These are phyloP conservation scores for Caryocar brasiliense DNA, from an alignment of 441 rosid species.

Conservation along the genomic window DNA sequence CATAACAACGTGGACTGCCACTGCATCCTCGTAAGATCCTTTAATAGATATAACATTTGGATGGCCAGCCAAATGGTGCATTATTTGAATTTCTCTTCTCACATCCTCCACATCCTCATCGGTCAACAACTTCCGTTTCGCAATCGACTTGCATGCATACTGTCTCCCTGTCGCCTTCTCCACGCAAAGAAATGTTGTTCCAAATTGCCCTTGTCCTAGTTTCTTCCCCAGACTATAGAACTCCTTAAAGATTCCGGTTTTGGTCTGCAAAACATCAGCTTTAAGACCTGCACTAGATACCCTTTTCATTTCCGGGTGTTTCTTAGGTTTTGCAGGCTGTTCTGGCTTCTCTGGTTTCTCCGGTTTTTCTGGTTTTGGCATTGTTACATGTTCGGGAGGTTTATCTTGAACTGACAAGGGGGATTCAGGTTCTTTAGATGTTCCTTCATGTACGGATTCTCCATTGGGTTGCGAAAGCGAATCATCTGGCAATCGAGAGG, in stretches of 20 bases:
- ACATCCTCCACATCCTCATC: constrained; percentile 92
- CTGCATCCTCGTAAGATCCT: constrained; percentile 83
- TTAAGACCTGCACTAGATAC: constrained; percentile 79
- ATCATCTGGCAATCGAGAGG: constrained; percentile 37
- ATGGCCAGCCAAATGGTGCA: constrained; percentile 92
- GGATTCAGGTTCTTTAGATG: constrained; percentile 29
- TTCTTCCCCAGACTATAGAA: constrained; percentile 66
- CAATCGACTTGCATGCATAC: constrained; percentile 84
- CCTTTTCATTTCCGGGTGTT: constrained; percentile 58
- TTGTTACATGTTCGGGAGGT: constrained; percentile 55
- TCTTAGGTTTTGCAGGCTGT: constrained; percentile 37
- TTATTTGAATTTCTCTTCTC: constrained; percentile 84
- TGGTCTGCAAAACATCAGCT: constrained; percentile 58
- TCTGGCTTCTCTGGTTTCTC: constrained; percentile 11
- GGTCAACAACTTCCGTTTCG: constrained; percentile 76
- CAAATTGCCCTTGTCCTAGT: constrained; percentile 93
- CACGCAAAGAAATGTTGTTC: constrained; percentile 64
- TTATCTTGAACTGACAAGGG: constrained; percentile 47
- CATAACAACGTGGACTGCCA: constrained; percentile 88
- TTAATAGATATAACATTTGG: constrained; percentile 80
- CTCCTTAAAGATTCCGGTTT: constrained; percentile 72
- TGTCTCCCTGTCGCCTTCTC: constrained; percentile 56
- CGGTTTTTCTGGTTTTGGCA: constrained; percentile 29
- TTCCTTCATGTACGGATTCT: constrained; percentile 17
- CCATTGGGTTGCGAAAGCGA: constrained; percentile 30